Evolutionary conservation across 1,284 basidiomycete genomes (phyloP), one percentile per base, ranked within the genome.

Genomic region (Malassezia equina): DNA sequence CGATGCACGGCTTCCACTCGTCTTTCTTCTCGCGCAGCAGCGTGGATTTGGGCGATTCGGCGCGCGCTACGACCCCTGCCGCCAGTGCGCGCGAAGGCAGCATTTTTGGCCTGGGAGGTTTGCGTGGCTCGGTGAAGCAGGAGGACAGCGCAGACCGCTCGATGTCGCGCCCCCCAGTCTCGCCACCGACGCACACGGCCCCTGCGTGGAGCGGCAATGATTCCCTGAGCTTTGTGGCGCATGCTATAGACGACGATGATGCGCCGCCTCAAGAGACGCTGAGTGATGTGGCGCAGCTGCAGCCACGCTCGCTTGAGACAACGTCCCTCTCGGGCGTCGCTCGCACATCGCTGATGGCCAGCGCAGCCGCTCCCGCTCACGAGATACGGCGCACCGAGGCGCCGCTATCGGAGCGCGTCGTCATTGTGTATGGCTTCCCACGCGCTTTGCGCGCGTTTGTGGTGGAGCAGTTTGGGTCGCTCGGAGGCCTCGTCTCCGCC

Each of bases 41-140:
- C 23, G 9, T 48, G 32, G 46, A 48, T n/a, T n/a, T 25, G 12
- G 58, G 58, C 17, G 57, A 56, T 23, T 54, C 57, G 2, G 24
- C 7, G 13, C 41, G 46, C 25, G 51, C 58, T 42, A 15, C 49
- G 54, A 40, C 55, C 55, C 51, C 4, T 56, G 54, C 13, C 58
- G 56, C 27, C 51, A 59, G 60, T 27, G 58, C 44, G 23, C 61
- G 63, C 29, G 64, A 64, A 43, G 55, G 55, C 36, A 68, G 66
- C 50, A 66, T 68, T 55, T 68, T 68, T 58, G 66, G 66, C 17
- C 54, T 52, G 9, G 60, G 62, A 7, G 64, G 66, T n/a, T 50
- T 68, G 23, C 64, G 66, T 12, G 66, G 66, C 46, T 48, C 46
- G 7, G 27, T 27, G 9, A 49, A n/a, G 15, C 49, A 36, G 31